These are phyloP conservation scores for Ustilago cynodontis DNA, from an alignment of 1,284 basidiomycete genomes.

Conservation along the genomic window DNA sequence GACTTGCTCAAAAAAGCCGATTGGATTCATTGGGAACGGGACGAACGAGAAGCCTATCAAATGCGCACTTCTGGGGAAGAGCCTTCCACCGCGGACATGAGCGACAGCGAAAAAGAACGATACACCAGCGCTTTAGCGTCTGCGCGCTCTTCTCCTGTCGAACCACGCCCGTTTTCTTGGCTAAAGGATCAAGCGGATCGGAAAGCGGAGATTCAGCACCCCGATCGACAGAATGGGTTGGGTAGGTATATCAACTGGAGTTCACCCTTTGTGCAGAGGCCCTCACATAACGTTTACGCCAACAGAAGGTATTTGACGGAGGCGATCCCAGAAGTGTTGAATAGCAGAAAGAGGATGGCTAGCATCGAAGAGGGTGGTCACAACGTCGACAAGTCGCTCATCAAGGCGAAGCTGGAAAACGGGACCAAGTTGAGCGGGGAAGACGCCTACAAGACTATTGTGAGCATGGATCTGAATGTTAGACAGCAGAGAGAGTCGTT, in stretches of 20 bases:
- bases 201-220: slow-evolving; percentile 29
- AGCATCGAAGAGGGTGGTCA: slow-evolving; percentile 25
- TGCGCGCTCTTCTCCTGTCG: slow-evolving; percentile 13
- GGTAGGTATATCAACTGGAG: slow-evolving; percentile 45
- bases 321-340: slow-evolving; percentile 32
- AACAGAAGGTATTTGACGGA: slow-evolving; percentile 42
- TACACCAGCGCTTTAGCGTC: neutral
- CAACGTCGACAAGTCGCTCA: slow-evolving; percentile 21
- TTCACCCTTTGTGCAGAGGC: slow-evolving; percentile 41
- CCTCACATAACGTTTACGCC: slow-evolving; percentile 38
- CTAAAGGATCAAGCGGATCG: slow-evolving; percentile 12
- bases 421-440: slow-evolving; percentile 22
- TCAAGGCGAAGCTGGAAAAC: slow-evolving; percentile 14
- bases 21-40: slow-evolving; percentile 36
- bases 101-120: slow-evolving; percentile 17
- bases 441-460: slow-evolving; percentile 31
- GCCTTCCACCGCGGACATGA: slow-evolving; percentile 11
- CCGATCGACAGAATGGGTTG: slow-evolving; percentile 36
- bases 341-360: slow-evolving; percentile 33
- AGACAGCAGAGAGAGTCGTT: slow-evolving; percentile 33
- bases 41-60: slow-evolving; percentile 40
- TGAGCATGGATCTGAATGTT: slow-evolving; percentile 16
- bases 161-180: slow-evolving; percentile 35
- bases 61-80: slow-evolving; percentile 1
- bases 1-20: slow-evolving; percentile 33